Conservation (phyloP, 164 flowering plant species). For the Vitis amurensis region DNA sequence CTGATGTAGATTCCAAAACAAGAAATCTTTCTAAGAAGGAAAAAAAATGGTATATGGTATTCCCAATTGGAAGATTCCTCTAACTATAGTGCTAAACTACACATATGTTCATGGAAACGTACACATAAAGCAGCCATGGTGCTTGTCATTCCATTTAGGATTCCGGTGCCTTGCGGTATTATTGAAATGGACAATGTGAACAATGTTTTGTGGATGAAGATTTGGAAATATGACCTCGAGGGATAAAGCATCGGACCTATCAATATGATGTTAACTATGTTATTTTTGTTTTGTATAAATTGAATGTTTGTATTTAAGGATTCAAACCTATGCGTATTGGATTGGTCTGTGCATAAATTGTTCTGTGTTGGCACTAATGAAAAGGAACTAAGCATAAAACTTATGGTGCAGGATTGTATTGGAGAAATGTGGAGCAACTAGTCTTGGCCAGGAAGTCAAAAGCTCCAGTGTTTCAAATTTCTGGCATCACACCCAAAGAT, state of each 20-base stretch:
- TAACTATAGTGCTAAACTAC: neutral
- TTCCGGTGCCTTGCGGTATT: neutral
- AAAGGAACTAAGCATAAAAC: too few species aligned
- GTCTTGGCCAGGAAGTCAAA: too few species aligned
- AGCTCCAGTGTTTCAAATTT: too few species aligned
- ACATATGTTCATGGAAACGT: neutral
- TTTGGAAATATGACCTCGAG: neutral
- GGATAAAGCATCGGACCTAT: neutral
- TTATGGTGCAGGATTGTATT: too few species aligned
- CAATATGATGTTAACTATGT: too few species aligned
- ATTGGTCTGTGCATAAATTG: too few species aligned
- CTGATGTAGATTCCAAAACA: neutral
- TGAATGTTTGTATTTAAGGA: too few species aligned
- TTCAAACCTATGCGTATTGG: too few species aligned
- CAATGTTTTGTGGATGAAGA: neutral
- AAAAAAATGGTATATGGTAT: neutral
- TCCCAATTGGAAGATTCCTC: neutral
- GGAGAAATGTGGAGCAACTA: too few species aligned
- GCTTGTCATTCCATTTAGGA: neutral
- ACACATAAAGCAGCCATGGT: neutral
- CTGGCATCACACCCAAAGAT: neutral
- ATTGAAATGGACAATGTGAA: neutral
- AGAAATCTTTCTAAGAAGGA: constrained; percentile 1
- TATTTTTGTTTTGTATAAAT: too few species aligned
- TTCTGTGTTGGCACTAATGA: too few species aligned